Evolutionary conservation across 2,329 filamentous ascomycete species (phyloP), one percentile per base, ranked within the genome.

Genomic region (Thielaviopsis musarum): DNA sequence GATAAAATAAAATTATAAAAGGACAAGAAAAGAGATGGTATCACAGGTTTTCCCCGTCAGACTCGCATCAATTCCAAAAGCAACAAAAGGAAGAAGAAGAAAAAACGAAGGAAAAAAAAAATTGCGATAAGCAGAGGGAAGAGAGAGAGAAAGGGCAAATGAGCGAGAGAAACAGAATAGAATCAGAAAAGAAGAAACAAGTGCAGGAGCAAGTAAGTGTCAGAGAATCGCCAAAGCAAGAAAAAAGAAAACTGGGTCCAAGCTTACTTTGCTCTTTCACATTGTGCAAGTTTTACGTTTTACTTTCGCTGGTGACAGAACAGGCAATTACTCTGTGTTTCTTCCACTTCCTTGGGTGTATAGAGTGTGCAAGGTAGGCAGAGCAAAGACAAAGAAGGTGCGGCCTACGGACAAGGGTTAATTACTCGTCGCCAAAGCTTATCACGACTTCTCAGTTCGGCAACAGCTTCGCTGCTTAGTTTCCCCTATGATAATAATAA

Each of bases 151-250:
- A 48, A 56, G 56, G 34, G 54, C 10, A 30, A 53, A 56, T 34
- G 57, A 21, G 34, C 56, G 53, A 52, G 52, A 48, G 24, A 52
- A 38, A 61, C 34, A 22, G 52, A 9, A 30, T 70, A 67, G 70
- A 67, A 64, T 53, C 59, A 34, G 10, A 34, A 34, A 57, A 54
- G 22, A 38, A 56, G 54, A 56, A 49, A 24, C 22, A 15, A 45
- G 26, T 48, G 55, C 48, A 57, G 45, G 55, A 57, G 24, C 55
- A 52, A 17, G 22, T 38, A 56, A 19, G 55, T 57, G 45, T 57
- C 26, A 45, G 24, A 57, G 38, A 52, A 58, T 26, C 56, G 9
- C 45, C 57, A 30, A 54, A 48, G 48, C 51, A 51, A 45, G 57
- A n/a, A 53, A 52, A 58, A 24, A 26, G n/a, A 59, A 34, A 38